These are phyloP conservation scores for Camellia lanceoleosa DNA, from an alignment of 148 eudicot species.

Conservation along the genomic window DNA sequence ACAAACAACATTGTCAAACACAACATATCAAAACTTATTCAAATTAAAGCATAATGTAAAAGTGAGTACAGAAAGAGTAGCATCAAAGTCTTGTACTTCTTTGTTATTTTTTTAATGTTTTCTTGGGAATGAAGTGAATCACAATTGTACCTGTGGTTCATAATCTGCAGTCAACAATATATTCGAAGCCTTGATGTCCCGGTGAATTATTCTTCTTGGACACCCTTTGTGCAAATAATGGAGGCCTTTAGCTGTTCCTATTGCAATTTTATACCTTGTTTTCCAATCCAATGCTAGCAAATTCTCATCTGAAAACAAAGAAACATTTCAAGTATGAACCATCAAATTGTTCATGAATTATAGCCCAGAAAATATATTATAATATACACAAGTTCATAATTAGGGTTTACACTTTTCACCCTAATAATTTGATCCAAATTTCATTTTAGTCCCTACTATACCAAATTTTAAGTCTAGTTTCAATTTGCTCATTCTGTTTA, in stretches of 20 bases:
- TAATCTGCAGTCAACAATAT: conserved; percentile 61
- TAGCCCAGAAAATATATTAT: too few species aligned
- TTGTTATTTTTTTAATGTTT: not conserved
- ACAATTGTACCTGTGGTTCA: conserved; percentile 65
- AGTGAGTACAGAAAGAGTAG: not conserved
- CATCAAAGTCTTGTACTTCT: too few species aligned
- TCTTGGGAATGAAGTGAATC: not conserved
- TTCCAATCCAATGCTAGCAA: conserved; percentile 71
- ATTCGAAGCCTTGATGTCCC: conserved; percentile 88
- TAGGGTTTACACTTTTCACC: too few species aligned
- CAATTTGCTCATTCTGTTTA: too few species aligned
- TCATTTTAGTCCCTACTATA: too few species aligned
- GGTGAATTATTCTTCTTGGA: conserved; percentile 88
- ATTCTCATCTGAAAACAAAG: conserved; percentile 49
- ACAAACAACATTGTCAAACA: conserved; percentile 6
- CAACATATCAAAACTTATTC: not conserved
- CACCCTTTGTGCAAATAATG: conserved; percentile 92
- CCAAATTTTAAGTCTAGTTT: too few species aligned
- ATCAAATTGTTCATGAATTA: not conserved
- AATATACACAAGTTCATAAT: not conserved
- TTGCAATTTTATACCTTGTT: conserved; percentile 73
- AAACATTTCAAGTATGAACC: not conserved
- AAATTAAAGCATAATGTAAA: not conserved
- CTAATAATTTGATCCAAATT: too few species aligned
- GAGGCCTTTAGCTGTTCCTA: conserved; percentile 83